Evolutionary conservation across 2,329 filamentous ascomycete species (phyloP).

Genomic region (Pseudocercospora fijiensis): DNA sequence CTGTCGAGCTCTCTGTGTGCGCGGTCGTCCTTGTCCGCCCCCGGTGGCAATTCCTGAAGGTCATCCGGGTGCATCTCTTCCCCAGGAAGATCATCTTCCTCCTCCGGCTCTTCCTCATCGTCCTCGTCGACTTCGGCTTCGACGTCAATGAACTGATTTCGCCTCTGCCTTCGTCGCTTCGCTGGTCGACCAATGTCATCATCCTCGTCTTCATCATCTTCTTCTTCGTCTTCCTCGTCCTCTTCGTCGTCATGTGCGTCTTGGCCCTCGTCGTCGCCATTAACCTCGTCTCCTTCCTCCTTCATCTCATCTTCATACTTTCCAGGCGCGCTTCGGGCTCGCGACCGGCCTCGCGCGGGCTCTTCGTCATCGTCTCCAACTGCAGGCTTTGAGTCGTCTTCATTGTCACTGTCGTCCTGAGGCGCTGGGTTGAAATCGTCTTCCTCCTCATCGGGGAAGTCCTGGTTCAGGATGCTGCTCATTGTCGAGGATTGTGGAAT

Average conservation of each 20-base stretch:
- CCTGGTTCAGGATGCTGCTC: constrained; percentile 49
- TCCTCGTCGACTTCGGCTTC: constrained; percentile 97
- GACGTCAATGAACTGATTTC: constrained; percentile 91
- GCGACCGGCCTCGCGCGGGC: constrained; percentile 26
- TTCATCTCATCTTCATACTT: constrained; percentile 53
- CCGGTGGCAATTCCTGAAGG: constrained; percentile 69
- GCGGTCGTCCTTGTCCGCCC: constrained; percentile 81
- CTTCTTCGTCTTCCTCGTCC: constrained; percentile 59
- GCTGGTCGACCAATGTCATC: constrained; percentile 38
- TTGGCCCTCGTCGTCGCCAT: constrained; percentile 63
- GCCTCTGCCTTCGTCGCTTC: constrained; percentile 72
- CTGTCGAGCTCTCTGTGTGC: constrained; percentile 93
- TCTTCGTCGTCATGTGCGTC: constrained; percentile 53
- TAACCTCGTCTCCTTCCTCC: constrained; percentile 50
- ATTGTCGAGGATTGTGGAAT: constrained; percentile 23
- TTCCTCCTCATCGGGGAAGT: constrained; percentile 66
- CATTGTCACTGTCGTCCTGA: constrained; percentile 70
- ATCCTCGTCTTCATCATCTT: constrained; percentile 38
- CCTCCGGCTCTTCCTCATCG: constrained; percentile 82
- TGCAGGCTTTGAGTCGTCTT: constrained; percentile 45
- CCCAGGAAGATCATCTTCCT: constrained; percentile 82
- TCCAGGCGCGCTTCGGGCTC: constrained; percentile 41
- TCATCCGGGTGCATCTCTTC: constrained; percentile 91
- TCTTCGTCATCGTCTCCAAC: constrained; percentile 40
- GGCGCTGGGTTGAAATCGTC: constrained; percentile 88